Base-by-base conservation (phyloP, 768 basidiomycete species). In the Trametes punicea region DNA sequence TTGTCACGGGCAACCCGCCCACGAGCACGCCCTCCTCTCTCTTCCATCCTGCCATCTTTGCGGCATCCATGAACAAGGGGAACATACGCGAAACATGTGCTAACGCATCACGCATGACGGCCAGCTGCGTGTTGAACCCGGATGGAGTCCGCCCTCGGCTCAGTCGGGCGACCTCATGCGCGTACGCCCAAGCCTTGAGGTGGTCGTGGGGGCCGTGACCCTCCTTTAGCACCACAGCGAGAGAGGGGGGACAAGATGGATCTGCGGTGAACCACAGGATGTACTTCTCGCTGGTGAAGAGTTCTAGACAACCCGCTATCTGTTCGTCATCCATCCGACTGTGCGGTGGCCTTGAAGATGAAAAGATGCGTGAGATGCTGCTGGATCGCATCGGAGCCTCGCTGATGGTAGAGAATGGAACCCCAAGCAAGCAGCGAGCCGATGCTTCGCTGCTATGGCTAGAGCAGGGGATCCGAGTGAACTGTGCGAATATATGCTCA, bases 151-250 rank as follows among this genome's bases (percentile, higher is more conserved):
- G 39, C 20, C 53, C 38, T 13, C 26, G 30, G 25, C 47, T 42
- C 5, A 23, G 2, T 18, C 38, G 44, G 18, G 51, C 60, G 30
- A 65, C 30, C 56, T 69, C 67, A 26, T 60, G 53, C 4, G 68
- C 70, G 46, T 65, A 66, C 16, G 60, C 52, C 84, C 85, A 87
- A 2, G 80, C 83, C 53, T 77, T 78, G 34, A 84, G 72, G 56
- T 81, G 79, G 64, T 85, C 82, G 13, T 65, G 57, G 3, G 73
- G 54, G 21, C 66, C 64, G 51, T 82, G 77, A 6, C 77, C 77
- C 25, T 80, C 77, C 57, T 78, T 84, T 55, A 87, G 70, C 61
- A 74, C 74, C 36, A 83, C 73, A 56, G 75, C 74, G 2, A 81
- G 56, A 69, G 65, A 7, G 53, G 23, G 11, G 7, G n/a, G n/a